phyloP scores from a whole-genome alignment of 352 stramenopile species.

The Discostella stelligera region DNA sequence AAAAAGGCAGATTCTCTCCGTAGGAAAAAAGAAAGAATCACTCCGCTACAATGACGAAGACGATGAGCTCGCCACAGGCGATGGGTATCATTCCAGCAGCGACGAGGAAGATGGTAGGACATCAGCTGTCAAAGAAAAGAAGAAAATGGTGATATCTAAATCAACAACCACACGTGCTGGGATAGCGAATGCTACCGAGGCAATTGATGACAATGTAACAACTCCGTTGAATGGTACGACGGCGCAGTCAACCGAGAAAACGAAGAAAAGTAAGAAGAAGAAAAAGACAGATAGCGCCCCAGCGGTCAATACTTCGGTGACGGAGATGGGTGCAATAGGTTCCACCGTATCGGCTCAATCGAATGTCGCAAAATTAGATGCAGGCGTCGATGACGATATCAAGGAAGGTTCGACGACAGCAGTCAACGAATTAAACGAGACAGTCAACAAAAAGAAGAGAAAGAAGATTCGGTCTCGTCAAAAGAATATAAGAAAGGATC shows the following conservation, averaged over 20 bases:
- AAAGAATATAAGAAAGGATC: constrained; percentile 84
- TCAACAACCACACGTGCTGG: background rate
- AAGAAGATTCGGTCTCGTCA: constrained; percentile 75
- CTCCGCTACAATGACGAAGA: constrained; percentile 43
- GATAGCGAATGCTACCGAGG: constrained; percentile 4
- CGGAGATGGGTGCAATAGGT: constrained; percentile 23
- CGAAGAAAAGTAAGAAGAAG: constrained; percentile 50
- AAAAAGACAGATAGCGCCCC: constrained; percentile 28
- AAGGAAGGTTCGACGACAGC: background rate
- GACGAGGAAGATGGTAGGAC: constrained; percentile 66
- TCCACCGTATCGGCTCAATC: background rate
- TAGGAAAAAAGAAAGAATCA: constrained; percentile 54
- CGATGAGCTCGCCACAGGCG: constrained; percentile 9
- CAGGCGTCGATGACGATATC: constrained; percentile 3
- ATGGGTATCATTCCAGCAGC: constrained; percentile 40
- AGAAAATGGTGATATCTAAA: constrained; percentile 14
- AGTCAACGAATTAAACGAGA: constrained; percentile 1
- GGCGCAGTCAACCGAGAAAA: constrained; percentile 39
- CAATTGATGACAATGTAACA: background rate
- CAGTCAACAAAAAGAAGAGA: constrained; percentile 35
- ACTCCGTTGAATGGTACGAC: constrained; percentile 10
- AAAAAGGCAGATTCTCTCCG: constrained; percentile 55
- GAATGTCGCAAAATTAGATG: constrained; percentile 1
- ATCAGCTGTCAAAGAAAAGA: constrained; percentile 50
- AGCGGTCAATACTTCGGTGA: constrained; percentile 41